Evolutionary conservation across 805 yeast genomes (phyloP).

Genomic region (Saccharomycopsis babjevae): DNA sequence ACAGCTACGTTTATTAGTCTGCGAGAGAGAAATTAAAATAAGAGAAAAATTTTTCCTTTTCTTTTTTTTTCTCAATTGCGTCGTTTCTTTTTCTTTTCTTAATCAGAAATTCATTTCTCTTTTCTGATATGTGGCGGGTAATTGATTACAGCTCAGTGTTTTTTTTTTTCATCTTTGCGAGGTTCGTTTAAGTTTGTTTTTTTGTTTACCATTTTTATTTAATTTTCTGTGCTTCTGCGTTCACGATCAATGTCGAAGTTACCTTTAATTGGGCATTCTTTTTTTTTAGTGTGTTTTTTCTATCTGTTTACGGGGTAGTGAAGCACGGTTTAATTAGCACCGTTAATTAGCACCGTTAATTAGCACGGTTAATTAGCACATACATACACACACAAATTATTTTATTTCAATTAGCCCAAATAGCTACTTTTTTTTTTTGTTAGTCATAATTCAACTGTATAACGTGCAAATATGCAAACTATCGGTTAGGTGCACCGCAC

Average conservation of each 20-base stretch:
- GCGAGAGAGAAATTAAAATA: neutral
- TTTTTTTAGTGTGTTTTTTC: no score
- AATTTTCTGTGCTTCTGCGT: neutral
- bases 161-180: neutral
- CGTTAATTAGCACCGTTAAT: no score
- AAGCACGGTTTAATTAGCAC: no score
- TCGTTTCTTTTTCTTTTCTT: neutral
- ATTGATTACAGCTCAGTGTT: neutral
- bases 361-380: no score
- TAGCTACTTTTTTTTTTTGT: no score
- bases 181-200: neutral
- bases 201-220: neutral
- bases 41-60: neutral
- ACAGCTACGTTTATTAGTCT: neutral
- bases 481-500: no score
- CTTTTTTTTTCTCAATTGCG: neutral
- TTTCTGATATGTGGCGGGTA: neutral
- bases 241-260: neutral
- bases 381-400: no score
- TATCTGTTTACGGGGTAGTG: neutral
- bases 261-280: neutral
- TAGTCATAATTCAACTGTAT: no score
- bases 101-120: neutral
- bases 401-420: no score
- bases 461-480: no score